These are phyloP conservation scores for Podospora australis DNA, from an alignment of 495 filamentous ascomycete species.

Conservation along the genomic window DNA sequence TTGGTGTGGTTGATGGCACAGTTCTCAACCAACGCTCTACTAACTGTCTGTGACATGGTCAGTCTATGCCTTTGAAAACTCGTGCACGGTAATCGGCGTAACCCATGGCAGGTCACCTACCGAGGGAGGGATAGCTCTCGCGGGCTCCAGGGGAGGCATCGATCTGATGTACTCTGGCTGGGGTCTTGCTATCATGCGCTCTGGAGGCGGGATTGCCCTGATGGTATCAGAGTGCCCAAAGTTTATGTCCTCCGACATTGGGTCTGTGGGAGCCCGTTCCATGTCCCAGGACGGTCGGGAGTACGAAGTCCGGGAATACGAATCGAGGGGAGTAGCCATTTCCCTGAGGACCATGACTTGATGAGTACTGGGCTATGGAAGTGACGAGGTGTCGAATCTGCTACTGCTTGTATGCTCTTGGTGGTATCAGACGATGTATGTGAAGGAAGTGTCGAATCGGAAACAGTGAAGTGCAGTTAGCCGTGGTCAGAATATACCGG, in stretches of 20 bases:
- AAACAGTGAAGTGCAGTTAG: too few species aligned
- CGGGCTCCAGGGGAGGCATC: not conserved
- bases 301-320: not conserved
- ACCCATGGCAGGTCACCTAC: not conserved
- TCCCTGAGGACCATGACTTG: too few species aligned
- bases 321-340: too few species aligned
- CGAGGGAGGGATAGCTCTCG: not conserved
- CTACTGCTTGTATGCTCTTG: too few species aligned
- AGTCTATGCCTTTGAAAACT: slow-evolving; percentile 5
- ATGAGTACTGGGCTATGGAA: too few species aligned
- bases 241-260: slow-evolving; percentile 12
- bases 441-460: too few species aligned
- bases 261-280: slow-evolving; percentile 9
- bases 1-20: slow-evolving; percentile 30
- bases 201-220: slow-evolving; percentile 14
- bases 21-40: slow-evolving; percentile 31
- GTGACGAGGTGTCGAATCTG: too few species aligned
- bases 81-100: too few species aligned
- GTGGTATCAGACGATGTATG: too few species aligned
- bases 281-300: slow-evolving; percentile 17
- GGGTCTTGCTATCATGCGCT: too few species aligned
- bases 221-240: slow-evolving; percentile 9
- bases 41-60: slow-evolving; percentile 28
- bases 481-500: too few species aligned
- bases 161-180: too few species aligned